Percentiles rank a stretch among this genome's conserved stretches.
These are phyloP conservation scores for Astrothelium macrocarpum DNA, from an alignment of 495 filamentous ascomycete genomes.

Conservation along the genomic window DNA sequence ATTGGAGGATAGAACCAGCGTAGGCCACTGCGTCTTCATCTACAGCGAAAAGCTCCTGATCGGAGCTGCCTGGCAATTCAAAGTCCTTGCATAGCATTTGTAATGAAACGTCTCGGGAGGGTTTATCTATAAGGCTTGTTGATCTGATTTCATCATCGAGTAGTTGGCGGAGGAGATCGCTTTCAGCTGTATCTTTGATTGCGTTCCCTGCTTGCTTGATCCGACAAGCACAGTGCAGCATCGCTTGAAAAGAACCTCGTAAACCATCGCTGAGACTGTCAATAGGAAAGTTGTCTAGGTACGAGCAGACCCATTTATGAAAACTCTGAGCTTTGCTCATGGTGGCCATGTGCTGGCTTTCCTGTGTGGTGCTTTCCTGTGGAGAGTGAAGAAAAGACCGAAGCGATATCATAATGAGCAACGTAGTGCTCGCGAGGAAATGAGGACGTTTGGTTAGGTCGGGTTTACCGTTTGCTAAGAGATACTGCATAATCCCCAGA, in stretches of 20 bases:
- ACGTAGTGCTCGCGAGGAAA: constrained; percentile 67
- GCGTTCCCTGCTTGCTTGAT: constrained; percentile 51
- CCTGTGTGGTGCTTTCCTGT: constrained; percentile 62
- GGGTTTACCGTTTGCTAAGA: constrained; percentile 56
- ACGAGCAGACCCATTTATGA: constrained; percentile 58
- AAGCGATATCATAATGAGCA: constrained; percentile 66
- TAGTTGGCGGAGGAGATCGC: constrained; percentile 61
- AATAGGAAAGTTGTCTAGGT: constrained; percentile 42
- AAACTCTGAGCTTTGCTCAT: constrained; percentile 58
- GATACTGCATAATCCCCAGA: constrained; percentile 76
- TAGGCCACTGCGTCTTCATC: constrained; percentile 52
- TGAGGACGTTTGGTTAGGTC: constrained; percentile 56
- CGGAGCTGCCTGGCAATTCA: constrained; percentile 43
- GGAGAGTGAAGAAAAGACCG: constrained; percentile 58
- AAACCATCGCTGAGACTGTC: not conserved
- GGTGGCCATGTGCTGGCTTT: constrained; percentile 61
- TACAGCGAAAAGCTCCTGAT: constrained; percentile 50
- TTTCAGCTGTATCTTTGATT: constrained; percentile 53
- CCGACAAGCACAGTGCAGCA: constrained; percentile 53
- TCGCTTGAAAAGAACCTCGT: constrained; percentile 45
- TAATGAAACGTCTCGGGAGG: constrained; percentile 60
- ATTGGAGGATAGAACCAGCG: constrained; percentile 61
- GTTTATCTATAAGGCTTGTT: constrained; percentile 53
- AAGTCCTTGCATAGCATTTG: constrained; percentile 67
- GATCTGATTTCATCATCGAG: constrained; percentile 57